Evolutionary conservation across 2,329 filamentous ascomycete genomes (phyloP).

Genomic region (Apiospora hydei): DNA sequence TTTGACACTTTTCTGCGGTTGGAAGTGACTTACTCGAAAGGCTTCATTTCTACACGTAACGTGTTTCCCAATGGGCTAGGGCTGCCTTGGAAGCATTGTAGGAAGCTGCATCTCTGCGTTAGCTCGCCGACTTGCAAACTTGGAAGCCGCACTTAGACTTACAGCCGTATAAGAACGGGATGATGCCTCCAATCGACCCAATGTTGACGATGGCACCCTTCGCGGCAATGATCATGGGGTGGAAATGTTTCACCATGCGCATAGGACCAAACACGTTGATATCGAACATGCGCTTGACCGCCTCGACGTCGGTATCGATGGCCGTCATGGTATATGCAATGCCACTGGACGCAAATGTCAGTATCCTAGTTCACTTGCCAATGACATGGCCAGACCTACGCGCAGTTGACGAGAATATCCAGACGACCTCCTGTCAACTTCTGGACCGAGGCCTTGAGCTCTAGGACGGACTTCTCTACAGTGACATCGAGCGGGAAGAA

Average conservation of each 20-base stretch:
- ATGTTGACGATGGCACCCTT: slow-evolving; percentile 38
- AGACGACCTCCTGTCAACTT: slow-evolving; percentile 25
- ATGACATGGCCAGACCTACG: too few species aligned
- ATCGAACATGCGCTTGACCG: slow-evolving; percentile 35
- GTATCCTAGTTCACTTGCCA: too few species aligned
- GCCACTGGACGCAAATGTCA: too few species aligned
- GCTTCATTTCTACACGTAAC: neutral
- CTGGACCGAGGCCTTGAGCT: neutral
- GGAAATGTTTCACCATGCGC: slow-evolving; percentile 37
- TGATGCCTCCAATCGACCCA: slow-evolving; percentile 38
- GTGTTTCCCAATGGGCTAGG: neutral
- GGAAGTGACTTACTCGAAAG: neutral
- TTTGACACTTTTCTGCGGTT: too few species aligned
- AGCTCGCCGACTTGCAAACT: too few species aligned
- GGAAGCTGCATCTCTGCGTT: neutral
- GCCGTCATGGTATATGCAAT: slow-evolving; percentile 38
- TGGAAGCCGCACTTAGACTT: too few species aligned
- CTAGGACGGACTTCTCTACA: slow-evolving; percentile 25
- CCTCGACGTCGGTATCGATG: slow-evolving; percentile 34
- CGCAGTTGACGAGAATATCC: slow-evolving; percentile 29
- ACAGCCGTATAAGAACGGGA: slow-evolving; percentile 4
- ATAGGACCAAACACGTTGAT: slow-evolving; percentile 41
- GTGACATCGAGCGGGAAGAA: slow-evolving; percentile 32
- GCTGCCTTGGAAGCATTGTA: slow-evolving; percentile 13
- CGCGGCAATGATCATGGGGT: slow-evolving; percentile 34